These are phyloP conservation scores for Amanita rubescens DNA, from an alignment of 768 basidiomycete species.

Conservation along the genomic window DNA sequence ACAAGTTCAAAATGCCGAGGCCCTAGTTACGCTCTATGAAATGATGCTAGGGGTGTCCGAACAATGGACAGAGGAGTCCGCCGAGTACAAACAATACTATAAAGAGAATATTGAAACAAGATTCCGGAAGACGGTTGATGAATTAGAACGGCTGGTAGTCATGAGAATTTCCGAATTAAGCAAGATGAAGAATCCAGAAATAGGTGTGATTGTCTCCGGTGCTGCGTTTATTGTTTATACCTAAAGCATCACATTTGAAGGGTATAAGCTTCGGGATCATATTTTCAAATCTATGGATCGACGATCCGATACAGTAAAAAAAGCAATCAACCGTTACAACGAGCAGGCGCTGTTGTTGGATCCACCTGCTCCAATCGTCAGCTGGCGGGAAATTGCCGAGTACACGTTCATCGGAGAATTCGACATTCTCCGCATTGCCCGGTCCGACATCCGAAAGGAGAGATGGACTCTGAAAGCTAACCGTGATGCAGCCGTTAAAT, in stretches of 20 bases:
- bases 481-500: no score
- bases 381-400: no score
- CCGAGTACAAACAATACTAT: background rate
- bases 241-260: conserved; percentile 3
- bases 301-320: conserved; percentile 13
- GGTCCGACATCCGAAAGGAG: no score
- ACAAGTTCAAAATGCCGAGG: background rate
- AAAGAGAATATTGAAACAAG: background rate
- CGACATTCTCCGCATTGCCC: no score
- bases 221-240: no score
- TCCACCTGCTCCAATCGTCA: no score
- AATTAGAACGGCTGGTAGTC: no score
- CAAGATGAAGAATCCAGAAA: background rate
- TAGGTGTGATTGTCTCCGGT: no score
- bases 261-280: conserved; percentile 15
- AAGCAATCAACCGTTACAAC: conserved; percentile 15
- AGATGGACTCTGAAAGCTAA: no score
- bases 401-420: no score
- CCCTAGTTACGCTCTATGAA: background rate
- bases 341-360: conserved; percentile 1
- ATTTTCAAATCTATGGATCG: conserved; percentile 14
- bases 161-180: no score
- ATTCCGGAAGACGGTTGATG: background rate
- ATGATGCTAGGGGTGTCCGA: background rate
- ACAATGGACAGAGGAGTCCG: background rate